Base-by-base conservation (phyloP, 2,329 filamentous ascomycete species). In the Passalora sequoiae region DNA sequence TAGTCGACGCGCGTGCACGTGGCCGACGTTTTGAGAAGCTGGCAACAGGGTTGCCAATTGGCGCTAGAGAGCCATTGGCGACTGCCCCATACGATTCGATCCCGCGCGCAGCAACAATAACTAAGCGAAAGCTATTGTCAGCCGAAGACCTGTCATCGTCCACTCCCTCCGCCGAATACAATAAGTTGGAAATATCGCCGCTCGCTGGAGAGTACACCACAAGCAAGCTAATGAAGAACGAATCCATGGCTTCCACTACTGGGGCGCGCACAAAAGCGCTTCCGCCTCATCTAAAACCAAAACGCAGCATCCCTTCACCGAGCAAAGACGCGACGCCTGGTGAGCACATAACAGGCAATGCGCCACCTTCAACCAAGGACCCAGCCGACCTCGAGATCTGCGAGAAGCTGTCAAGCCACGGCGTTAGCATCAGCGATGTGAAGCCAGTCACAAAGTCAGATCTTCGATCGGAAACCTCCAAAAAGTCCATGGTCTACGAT, bases 341-440 rank as follows among this genome's bases (percentile, higher is more conserved):
- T 10, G 27, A 19, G n/a, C 13, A 12, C 4, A 25, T 13, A 13
- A 17, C 37, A 24, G 19, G 10, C 3, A 27, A 13, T n/a, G 12
- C 20, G 12, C 2, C 28, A 6, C n/a, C 20, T n/a, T 8, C 24
- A n/a, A 15, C 41, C 19, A n/a, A n/a, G n/a, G 25, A 33, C 8
- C n/a, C 19, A 5, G 10, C 19, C 15, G 33, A 31, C 15, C 6
- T 8, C 13, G 29, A 40, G 7, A 16, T 25, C 13, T 7, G 7
- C 1, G 44, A 50, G n/a, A 54, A 47, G 37, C 43, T 55, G n/a
- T 35, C 51, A 8, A 20, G 33, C 6, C 31, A 47, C 13, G 47
- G 50, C 17, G 51, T 50, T 22, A 51, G n/a, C 6, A 47, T 53
- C 24, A 48, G 39, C 30, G 25, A 39, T 13, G 47, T 50, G 25